phyloP scores from a whole-genome alignment of 768 basidiomycete genomes.

The Rhizopogon vulgaris region DNA sequence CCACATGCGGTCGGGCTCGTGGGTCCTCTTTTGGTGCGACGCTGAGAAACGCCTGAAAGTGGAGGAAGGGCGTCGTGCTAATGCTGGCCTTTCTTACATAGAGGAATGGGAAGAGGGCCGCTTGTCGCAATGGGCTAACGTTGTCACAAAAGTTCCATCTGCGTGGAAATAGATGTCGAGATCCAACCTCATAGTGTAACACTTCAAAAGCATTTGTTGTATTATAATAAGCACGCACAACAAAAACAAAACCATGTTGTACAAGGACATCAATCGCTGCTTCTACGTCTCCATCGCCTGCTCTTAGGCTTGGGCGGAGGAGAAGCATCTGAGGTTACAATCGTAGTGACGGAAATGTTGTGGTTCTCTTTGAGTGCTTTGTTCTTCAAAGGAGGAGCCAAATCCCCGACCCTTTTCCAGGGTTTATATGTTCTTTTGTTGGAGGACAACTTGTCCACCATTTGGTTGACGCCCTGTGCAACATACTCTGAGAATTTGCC shows the following conservation, averaged over 20 bases:
- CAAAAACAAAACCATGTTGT: neutral
- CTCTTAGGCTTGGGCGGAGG: slow-evolving; percentile 21
- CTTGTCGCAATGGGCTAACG: slow-evolving; percentile 60
- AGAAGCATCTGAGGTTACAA: slow-evolving; percentile 19
- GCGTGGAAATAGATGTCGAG: slow-evolving; percentile 53
- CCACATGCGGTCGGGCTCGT: slow-evolving; percentile 77
- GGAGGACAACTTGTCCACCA: slow-evolving; percentile 29
- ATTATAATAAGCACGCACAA: slow-evolving; percentile 8
- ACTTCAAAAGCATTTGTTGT: slow-evolving; percentile 1
- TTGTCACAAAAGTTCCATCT: slow-evolving; percentile 67
- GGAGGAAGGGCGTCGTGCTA: slow-evolving; percentile 59
- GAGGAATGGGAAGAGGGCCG: slow-evolving; percentile 75
- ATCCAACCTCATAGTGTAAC: slow-evolving; percentile 6
- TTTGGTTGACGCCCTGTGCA: slow-evolving; percentile 30
- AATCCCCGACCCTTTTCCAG: slow-evolving; percentile 43
- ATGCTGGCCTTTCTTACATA: slow-evolving; percentile 61
- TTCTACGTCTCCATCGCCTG: slow-evolving; percentile 24
- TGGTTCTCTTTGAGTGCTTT: slow-evolving; percentile 30
- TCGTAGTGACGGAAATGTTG: slow-evolving; percentile 16
- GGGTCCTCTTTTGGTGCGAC: slow-evolving; percentile 99
- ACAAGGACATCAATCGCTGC: slow-evolving; percentile 13
- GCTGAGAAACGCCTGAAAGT: slow-evolving; percentile 79
- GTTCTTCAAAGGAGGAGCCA: slow-evolving; percentile 11
- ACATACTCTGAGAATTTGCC: slow-evolving; percentile 35
- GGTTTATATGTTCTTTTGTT: slow-evolving; percentile 32